Conservation (phyloP, 805 yeast genomes). For the Wickerhamiella dianesei region DNA sequence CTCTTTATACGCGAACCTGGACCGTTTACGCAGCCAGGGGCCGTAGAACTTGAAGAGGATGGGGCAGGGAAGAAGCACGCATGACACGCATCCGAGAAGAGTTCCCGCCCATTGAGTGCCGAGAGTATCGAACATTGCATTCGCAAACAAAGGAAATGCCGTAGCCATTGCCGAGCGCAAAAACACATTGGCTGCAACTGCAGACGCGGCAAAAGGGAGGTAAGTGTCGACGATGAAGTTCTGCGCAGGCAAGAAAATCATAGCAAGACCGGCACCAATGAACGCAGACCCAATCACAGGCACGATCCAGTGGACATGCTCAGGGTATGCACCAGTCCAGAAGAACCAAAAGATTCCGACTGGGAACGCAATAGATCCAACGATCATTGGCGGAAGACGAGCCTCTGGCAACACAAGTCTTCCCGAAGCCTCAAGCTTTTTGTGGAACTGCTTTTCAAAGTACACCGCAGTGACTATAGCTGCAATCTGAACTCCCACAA, state of each 20-base stretch:
- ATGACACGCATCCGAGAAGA: conserved; percentile 48
- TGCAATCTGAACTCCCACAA: conserved; percentile 54
- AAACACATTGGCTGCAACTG: conserved; percentile 60
- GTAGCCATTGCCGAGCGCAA: conserved; percentile 58
- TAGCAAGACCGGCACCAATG: conserved; percentile 54
- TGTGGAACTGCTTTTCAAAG: conserved; percentile 41
- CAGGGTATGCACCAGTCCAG: conserved; percentile 72
- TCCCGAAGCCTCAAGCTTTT: conserved; percentile 36
- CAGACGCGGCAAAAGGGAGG: conserved; percentile 61
- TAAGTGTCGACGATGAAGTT: conserved; percentile 65
- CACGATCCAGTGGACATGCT: conserved; percentile 67
- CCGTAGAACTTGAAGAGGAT: conserved; percentile 50
- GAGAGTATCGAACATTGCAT: conserved; percentile 53
- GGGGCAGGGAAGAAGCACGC: conserved; percentile 52
- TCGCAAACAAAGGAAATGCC: conserved; percentile 58
- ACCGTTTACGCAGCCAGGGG: conserved; percentile 37
- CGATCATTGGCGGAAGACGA: conserved; percentile 61
- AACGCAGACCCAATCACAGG: conserved; percentile 55
- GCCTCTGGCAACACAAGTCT: conserved; percentile 59
- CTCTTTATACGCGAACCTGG: conserved; percentile 37
- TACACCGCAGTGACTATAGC: conserved; percentile 37
- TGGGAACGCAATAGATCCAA: conserved; percentile 57
- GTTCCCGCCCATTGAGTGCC: conserved; percentile 73
- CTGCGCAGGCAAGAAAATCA: conserved; percentile 54
- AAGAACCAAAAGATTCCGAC: conserved; percentile 75